A percentile compares a stretch with the other conserved stretches of the same genome.
phyloP scores from a whole-genome alignment of 108 stramenopile genomes.

The Discostella pseudostelligera region DNA sequence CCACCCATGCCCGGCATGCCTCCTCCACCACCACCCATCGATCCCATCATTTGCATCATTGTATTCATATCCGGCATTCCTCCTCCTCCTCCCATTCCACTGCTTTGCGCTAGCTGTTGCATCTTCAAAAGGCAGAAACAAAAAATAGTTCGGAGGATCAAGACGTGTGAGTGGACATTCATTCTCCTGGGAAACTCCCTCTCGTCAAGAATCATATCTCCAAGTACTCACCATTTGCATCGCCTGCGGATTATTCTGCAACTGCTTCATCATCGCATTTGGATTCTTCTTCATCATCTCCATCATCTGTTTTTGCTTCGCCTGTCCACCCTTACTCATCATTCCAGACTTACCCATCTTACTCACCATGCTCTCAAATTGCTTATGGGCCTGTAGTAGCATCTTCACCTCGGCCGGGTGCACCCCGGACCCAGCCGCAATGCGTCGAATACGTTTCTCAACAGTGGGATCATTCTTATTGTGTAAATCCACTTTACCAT shows the following conservation, averaged over 20 bases:
- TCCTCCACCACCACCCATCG: conserved; percentile 56
- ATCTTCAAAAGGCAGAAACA: conserved; percentile 41
- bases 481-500: conserved; percentile 85
- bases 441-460: conserved; percentile 72
- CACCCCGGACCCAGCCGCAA: conserved; percentile 90
- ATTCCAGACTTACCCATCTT: conserved; percentile 93
- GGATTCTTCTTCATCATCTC: conserved; percentile 87
- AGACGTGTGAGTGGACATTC: background rate
- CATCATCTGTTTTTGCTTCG: conserved; percentile 70
- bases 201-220: too few relatives aligned
- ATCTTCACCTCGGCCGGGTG: conserved; percentile 86
- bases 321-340: conserved; percentile 79
- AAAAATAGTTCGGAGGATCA: too few relatives aligned
- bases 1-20: conserved; percentile 44
- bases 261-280: conserved; percentile 70
- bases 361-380: conserved; percentile 85
- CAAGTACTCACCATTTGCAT: conserved; percentile 85
- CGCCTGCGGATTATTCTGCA: conserved; percentile 85
- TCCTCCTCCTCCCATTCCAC: conserved; percentile 44
- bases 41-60: conserved; percentile 50
- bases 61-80: conserved; percentile 66
- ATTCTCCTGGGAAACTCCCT: too few relatives aligned
- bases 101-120: conserved; percentile 60
- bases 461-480: conserved; percentile 51
- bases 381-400: conserved; percentile 87